These are phyloP conservation scores for Boletus smithii DNA, from an alignment of 1,284 basidiomycete genomes.

Conservation along the genomic window DNA sequence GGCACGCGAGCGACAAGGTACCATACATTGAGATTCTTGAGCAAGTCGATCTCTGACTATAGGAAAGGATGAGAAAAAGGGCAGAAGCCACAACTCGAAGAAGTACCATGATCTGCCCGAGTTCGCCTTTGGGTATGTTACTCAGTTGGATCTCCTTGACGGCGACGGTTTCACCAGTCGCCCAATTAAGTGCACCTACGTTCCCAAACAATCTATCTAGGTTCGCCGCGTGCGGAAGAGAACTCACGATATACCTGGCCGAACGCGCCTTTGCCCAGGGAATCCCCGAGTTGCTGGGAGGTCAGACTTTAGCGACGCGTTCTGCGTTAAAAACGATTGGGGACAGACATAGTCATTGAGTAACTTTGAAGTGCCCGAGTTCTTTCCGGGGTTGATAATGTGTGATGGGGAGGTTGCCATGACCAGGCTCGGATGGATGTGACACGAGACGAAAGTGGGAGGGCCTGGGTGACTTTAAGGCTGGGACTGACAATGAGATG, in stretches of 20 bases:
- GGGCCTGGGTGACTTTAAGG: constrained; percentile 12
- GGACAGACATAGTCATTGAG: constrained; percentile 59
- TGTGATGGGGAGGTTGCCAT: constrained; percentile 46
- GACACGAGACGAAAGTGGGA: no score
- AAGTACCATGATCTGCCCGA: constrained; percentile 92
- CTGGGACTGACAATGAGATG: constrained; percentile 1
- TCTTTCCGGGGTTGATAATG: constrained; percentile 36
- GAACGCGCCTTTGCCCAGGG: constrained; percentile 91
- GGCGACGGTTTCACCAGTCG: constrained; percentile 93
- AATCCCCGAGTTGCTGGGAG: constrained; percentile 88
- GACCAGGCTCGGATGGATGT: neutral
- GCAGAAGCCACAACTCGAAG: constrained; percentile 4
- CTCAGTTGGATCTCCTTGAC: constrained; percentile 93
- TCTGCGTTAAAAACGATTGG: constrained; percentile 1
- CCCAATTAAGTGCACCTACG: constrained; percentile 90
- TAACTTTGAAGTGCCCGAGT: constrained; percentile 43
- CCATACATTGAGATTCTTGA: constrained; percentile 91
- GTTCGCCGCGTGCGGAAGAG: neutral
- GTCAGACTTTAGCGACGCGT: constrained; percentile 11
- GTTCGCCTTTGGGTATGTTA: constrained; percentile 89
- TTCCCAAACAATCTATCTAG: constrained; percentile 4
- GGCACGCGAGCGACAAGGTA: neutral
- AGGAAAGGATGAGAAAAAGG: constrained; percentile 10
- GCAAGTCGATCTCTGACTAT: constrained; percentile 93
- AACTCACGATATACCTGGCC: constrained; percentile 89